Conservation (phyloP, 768 basidiomycete genomes). For the Suillus fuscotomentosus region DNA sequence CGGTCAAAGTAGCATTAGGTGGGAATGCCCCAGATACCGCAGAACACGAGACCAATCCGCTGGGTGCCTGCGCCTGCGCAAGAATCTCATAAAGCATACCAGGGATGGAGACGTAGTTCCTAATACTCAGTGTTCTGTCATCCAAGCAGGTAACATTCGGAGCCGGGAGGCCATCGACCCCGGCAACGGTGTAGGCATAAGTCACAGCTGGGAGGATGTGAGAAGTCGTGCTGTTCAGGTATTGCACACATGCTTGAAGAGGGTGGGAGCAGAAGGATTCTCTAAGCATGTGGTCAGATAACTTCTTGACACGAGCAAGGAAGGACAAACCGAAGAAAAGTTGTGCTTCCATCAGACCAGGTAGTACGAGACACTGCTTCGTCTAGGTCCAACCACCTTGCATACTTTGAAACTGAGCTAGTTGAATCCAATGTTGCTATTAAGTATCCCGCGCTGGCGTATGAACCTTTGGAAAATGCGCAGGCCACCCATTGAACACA, state of each 20-base stretch:
- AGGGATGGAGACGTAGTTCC: constrained; percentile 44
- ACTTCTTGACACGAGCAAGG: neutral
- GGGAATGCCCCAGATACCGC: constrained; percentile 22
- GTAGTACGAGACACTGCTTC: constrained; percentile 52
- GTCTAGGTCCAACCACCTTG: constrained; percentile 71
- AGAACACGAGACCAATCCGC: constrained; percentile 34
- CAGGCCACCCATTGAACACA: constrained; percentile 5
- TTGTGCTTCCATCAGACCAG: constrained; percentile 54
- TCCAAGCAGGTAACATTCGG: constrained; percentile 64
- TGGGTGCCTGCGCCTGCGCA: constrained; percentile 41
- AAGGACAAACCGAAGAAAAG: constrained; percentile 47
- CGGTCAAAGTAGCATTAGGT: constrained; percentile 47
- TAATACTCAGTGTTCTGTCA: constrained; percentile 51
- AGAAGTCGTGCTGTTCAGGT: constrained; percentile 37
- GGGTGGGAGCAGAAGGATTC: constrained; percentile 71
- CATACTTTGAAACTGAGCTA: constrained; percentile 41
- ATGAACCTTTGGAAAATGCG: constrained; percentile 53
- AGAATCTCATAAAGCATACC: constrained; percentile 77
- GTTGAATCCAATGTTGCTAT: constrained; percentile 46
- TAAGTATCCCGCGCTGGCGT: constrained; percentile 62
- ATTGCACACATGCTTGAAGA: constrained; percentile 58
- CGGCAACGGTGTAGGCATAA: constrained; percentile 44
- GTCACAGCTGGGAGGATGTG: constrained; percentile 40
- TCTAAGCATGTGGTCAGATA: constrained; percentile 22
- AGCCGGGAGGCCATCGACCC: constrained; percentile 47